Evolutionary conservation across 2,329 filamentous ascomycete genomes (phyloP).

Genomic region (Fusarium agapanthi): DNA sequence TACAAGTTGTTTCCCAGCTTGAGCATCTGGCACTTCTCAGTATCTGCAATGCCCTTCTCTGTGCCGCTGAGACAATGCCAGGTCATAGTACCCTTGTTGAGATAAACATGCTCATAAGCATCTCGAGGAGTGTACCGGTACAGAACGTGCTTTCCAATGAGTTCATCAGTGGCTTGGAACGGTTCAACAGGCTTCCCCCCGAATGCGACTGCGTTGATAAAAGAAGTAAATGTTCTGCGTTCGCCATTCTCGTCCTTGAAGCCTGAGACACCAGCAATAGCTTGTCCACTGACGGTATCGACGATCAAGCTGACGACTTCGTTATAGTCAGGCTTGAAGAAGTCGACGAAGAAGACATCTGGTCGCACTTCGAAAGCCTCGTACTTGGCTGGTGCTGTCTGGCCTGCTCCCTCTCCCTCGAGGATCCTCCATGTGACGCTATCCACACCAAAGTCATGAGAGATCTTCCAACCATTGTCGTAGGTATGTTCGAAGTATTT

Average conservation of each 20-base stretch:
- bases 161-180: constrained; percentile 5
- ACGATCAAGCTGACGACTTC: constrained; percentile 16
- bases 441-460: neutral
- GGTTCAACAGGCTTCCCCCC: neutral
- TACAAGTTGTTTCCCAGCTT: constrained; percentile 17
- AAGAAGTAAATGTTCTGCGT: constrained; percentile 14
- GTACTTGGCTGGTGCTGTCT: constrained; percentile 1
- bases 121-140: constrained; percentile 19
- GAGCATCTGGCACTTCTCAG: constrained; percentile 19
- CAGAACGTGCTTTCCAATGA: constrained; percentile 22
- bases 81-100: constrained; percentile 20
- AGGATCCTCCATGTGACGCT: constrained; percentile 6
- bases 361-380: constrained; percentile 19
- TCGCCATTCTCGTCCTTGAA: neutral
- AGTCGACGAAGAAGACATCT: constrained; percentile 24
- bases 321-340: constrained; percentile 16
- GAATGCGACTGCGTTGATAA: constrained; percentile 1
- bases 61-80: constrained; percentile 28
- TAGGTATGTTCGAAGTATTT: constrained; percentile 2
- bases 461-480: constrained; percentile 14
- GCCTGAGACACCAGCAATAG: constrained; percentile 1
- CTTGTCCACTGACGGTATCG: neutral
- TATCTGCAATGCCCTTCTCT: constrained; percentile 20
- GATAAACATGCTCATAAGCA: constrained; percentile 23
- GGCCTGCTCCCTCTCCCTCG: neutral